Base-by-base conservation (phyloP, 331 rosid species). In the Erythrophleum ivorense region DNA sequence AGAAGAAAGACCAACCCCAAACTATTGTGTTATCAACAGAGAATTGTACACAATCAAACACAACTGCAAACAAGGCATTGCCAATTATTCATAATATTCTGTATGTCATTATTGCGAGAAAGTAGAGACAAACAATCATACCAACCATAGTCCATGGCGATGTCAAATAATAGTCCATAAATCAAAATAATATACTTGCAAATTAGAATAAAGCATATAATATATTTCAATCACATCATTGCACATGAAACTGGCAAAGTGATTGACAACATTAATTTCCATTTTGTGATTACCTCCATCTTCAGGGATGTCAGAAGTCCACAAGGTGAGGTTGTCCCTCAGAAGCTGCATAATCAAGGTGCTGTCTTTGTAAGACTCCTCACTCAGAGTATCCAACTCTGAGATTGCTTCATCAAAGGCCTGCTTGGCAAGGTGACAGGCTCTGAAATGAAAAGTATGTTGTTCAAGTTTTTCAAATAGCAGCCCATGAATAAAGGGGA, bases 301-400 rank as follows among this genome's bases (percentile, higher is more conserved):
- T 76, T 87, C 86, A 31, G 86, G 88, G 66, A 87, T 81, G 80
- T 87, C 90, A 24, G 88, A 87, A 45, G 90, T 87, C 88, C 90
- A 87, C 81, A 87, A 71, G 29, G 90, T 84, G 75, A 87, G 87
- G 81, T 84, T 87, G 64, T 87, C 90, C 75, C 86, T 81, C 54
- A 87, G n/a, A 60, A 87, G 90, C 66, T 84, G 88, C 90, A 87
- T 84, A 72, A 87, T 87, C 55, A 87, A 77, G 19, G 88, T 87
- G 88, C 88, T 87, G 71, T 87, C 90, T 60, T 84, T 84, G 88
- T 87, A 87, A 40, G 88, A 87, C 62, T 87, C 86, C 86, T 84
- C 88, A 11, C 74, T 87, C 84, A 87, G 54, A 55, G 73, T 84
- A 33, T 87, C 90, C 78, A 87, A 76, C 85, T 84, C 90, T 9